Percentiles rank a stretch among this genome's conserved stretches.
Evolutionary conservation across 176 grass and related monocot genomes (phyloP).

Genomic region (Chrysopogon serrulatus): DNA sequence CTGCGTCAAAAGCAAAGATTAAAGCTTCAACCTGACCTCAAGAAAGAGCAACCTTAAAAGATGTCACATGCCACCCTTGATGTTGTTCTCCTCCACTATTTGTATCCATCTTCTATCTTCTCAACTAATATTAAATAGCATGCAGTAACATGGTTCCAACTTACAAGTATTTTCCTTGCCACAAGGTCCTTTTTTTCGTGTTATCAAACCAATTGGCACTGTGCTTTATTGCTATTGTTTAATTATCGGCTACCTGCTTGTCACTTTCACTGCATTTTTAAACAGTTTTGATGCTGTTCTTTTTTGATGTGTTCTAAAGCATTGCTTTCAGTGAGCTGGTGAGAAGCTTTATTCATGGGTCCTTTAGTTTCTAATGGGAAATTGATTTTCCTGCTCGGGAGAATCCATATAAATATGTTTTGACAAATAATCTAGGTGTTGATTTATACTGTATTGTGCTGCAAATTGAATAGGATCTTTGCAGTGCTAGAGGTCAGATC

Average conservation of each 20-base stretch:
- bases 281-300: background rate
- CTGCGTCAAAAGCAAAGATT: slow-evolving; percentile 27
- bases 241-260: background rate
- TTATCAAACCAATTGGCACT: slow-evolving; percentile 6
- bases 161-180: slow-evolving; percentile 13
- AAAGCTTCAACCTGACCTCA: slow-evolving; percentile 12
- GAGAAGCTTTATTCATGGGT: background rate
- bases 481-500: background rate
- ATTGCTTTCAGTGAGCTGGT: slow-evolving; percentile 13
- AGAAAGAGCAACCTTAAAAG: slow-evolving; percentile 15
- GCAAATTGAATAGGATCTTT: slow-evolving; percentile 8
- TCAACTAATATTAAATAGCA: background rate
- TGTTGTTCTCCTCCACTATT: slow-evolving; percentile 31
- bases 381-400: background rate
- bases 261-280: slow-evolving; percentile 8
- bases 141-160: background rate
- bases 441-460: background rate
- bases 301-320: background rate
- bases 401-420: background rate
- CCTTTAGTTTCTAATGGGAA: slow-evolving; percentile 23
- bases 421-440: background rate
- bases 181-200: background rate
- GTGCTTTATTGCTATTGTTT: background rate
- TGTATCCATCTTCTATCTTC: background rate
- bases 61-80: slow-evolving; percentile 19